Evolutionary conservation across 352 stramenopile genomes (phyloP), one percentile per base, ranked within the genome.

Genomic region (Phytophthora colocasiae): DNA sequence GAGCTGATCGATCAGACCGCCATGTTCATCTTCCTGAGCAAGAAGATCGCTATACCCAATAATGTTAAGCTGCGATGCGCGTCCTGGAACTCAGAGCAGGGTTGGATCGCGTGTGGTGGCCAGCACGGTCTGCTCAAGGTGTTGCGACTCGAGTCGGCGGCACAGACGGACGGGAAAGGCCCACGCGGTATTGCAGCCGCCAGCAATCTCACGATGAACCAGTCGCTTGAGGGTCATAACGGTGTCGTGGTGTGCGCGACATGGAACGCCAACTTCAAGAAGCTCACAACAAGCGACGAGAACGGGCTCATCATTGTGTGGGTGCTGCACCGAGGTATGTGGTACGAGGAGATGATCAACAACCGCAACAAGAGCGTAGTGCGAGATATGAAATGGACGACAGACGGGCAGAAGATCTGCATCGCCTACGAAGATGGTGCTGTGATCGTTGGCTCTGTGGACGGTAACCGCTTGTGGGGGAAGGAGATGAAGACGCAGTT

Each of bases 271-370:
- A 93, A 87, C 64, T 98, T 94, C 63, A 93, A 96, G 63, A 98
- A 98, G 78, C 91, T 98, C 55, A 98, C 94, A 9, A 98, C 94
- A 11, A 97, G 86, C 72, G 95, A 98, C 74, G 90, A 98, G 69
- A 96, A 97, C 59, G 95, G 95, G 7, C 78, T 98, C 9, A 98
- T 98, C 75, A 98, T 98, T 57, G 95, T 98, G 9, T 98, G 95
- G 95, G 96, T 98, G 69, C 81, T 98, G 55, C 95, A 98, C 63
- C 83, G 86, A 52, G 85, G 91, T 40, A 94, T 97, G 77, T 98
- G 95, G 92, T 98, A 95, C 77, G 95, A 98, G 59, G 94, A 98
- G 71, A 98, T 98, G 95, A 98, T 98, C 68, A 98, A 98, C 79
- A 98, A 98, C 75, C 79, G 95, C 57, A 98, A 98, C 80, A 98